These are phyloP conservation scores for Posidonia australis DNA, from an alignment of 106 monocot species.

Conservation along the genomic window DNA sequence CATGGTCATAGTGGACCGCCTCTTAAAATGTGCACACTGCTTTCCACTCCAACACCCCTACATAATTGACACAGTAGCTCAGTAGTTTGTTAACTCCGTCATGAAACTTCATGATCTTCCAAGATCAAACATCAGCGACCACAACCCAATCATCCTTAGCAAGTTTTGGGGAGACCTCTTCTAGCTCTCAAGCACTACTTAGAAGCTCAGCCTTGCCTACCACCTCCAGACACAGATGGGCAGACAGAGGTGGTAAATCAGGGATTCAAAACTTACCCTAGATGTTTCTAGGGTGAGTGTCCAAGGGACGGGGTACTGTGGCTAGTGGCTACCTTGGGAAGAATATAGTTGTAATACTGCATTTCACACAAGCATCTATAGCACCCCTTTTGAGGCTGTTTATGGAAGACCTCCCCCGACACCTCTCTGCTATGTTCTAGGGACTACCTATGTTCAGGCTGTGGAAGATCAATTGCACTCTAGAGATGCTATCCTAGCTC, in stretches of 20 bases:
- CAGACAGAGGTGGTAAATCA: too few species aligned
- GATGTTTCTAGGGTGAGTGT: not conserved
- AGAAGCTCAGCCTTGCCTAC: not conserved
- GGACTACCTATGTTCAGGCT: not conserved
- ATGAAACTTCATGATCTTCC: constrained; percentile 1
- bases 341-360: not conserved
- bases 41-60: constrained; percentile 4
- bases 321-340: not conserved
- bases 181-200: not conserved
- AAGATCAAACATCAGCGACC: not conserved
- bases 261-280: not conserved
- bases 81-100: not conserved
- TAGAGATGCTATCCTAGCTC: not conserved
- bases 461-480: not conserved
- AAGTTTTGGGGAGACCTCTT: not conserved
- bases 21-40: constrained; percentile 3
- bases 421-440: not conserved
- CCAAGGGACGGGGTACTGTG: not conserved
- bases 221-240: not conserved
- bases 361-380: not conserved
- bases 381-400: not conserved
- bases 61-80: not conserved
- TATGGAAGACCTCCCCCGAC: not conserved
- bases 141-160: not conserved
- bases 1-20: not conserved